phyloP scores from a whole-genome alignment of 2,329 filamentous ascomycete species.

The Immersiporthe knoxdaviesiana region DNA sequence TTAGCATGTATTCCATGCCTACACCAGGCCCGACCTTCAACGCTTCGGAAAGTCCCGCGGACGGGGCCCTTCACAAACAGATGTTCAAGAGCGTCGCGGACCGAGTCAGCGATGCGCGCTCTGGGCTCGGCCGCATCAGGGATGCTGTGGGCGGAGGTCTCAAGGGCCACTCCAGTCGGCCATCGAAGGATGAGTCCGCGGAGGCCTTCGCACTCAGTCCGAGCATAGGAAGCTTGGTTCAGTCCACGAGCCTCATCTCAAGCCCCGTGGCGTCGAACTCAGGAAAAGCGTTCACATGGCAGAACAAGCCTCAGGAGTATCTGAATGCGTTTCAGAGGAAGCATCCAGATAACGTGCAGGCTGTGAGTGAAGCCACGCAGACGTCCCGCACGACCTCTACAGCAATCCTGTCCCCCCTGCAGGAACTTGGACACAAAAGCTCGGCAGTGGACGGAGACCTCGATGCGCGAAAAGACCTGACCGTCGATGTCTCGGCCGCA shows the following conservation, averaged over 20 bases:
- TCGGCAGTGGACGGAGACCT: slow-evolving; percentile 36
- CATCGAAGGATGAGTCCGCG: slow-evolving; percentile 60
- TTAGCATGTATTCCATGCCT: slow-evolving; percentile 47
- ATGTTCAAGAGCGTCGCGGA: slow-evolving; percentile 81
- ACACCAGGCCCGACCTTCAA: slow-evolving; percentile 52
- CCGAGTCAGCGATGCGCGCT: slow-evolving; percentile 78
- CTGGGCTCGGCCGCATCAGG: slow-evolving; percentile 82
- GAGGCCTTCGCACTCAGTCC: slow-evolving; percentile 41
- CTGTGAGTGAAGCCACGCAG: slow-evolving; percentile 28
- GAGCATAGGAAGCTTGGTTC: slow-evolving; percentile 42
- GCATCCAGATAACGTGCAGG: slow-evolving; percentile 34
- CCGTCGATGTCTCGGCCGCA: slow-evolving; percentile 56
- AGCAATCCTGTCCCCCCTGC: slow-evolving; percentile 22
- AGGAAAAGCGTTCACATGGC: slow-evolving; percentile 64
- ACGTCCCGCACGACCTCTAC: slow-evolving; percentile 24
- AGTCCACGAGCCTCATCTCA: slow-evolving; percentile 40
- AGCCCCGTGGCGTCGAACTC: slow-evolving; percentile 44
- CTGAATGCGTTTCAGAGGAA: slow-evolving; percentile 45
- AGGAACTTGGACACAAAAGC: slow-evolving; percentile 32
- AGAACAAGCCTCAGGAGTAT: slow-evolving; percentile 66
- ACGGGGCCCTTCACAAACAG: slow-evolving; percentile 63
- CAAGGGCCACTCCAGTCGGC: slow-evolving; percentile 56
- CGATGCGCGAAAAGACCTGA: slow-evolving; percentile 48
- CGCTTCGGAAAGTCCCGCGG: slow-evolving; percentile 51
- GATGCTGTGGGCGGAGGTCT: slow-evolving; percentile 72